Evolutionary conservation across 345 rosid genomes (phyloP).

Genomic region (Populus nigra): DNA sequence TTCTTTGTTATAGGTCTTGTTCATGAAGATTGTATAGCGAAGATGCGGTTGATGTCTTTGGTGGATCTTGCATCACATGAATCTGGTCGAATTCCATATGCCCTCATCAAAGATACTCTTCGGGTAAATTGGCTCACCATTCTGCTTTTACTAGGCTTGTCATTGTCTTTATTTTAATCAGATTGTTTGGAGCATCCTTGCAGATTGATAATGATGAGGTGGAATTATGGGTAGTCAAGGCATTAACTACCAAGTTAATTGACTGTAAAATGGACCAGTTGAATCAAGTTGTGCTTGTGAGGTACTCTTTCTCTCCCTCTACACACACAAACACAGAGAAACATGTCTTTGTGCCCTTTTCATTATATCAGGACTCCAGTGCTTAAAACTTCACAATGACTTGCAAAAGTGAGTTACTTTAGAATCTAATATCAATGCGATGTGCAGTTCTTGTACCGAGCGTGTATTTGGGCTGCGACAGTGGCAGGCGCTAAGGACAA

Average conservation of each 20-base stretch:
- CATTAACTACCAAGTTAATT: constrained; percentile 70
- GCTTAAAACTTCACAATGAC: not conserved
- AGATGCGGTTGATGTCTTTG: constrained; percentile 85
- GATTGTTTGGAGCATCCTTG: constrained; percentile 1
- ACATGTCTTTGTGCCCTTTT: not conserved
- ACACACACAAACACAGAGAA: not conserved
- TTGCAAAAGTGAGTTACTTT: not conserved
- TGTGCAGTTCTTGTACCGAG: constrained; percentile 64
- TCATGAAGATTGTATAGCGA: constrained; percentile 78
- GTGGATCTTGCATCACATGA: constrained; percentile 69
- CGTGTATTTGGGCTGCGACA: constrained; percentile 70
- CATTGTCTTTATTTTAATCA: constrained; percentile 1
- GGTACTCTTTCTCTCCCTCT: constrained; percentile 32
- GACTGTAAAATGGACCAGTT: constrained; percentile 91
- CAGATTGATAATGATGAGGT: constrained; percentile 84
- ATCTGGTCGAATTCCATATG: constrained; percentile 69
- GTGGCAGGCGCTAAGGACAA: constrained; percentile 65
- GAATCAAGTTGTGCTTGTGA: constrained; percentile 77
- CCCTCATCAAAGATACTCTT: constrained; percentile 61
- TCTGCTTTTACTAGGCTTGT: constrained; percentile 6
- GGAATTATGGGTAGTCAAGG: constrained; percentile 84
- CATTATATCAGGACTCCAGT: not conserved
- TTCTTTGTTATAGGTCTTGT: constrained; percentile 55
- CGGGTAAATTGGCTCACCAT: constrained; percentile 42
- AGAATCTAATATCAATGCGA: constrained; percentile 11